Percentiles rank a stretch among this genome's conserved stretches.
Evolutionary conservation across 768 basidiomycete species (phyloP).

Genomic region (Russula foetens): DNA sequence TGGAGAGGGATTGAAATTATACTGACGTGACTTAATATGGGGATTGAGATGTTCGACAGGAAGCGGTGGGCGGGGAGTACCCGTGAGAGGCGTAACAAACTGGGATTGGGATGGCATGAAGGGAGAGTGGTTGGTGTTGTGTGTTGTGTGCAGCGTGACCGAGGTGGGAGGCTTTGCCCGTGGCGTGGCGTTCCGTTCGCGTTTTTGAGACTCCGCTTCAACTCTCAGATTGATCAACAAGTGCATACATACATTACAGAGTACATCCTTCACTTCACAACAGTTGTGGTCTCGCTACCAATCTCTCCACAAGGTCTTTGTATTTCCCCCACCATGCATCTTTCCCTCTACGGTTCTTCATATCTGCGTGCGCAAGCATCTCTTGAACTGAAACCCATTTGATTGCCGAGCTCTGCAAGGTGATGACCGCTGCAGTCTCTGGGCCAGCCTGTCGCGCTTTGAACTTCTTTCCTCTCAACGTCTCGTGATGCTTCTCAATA

Average conservation of each 20-base stretch:
- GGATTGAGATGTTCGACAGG: slow-evolving; percentile 22
- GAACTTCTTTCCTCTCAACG: slow-evolving; percentile 40
- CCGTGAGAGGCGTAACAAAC: slow-evolving; percentile 10
- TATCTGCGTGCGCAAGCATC: slow-evolving; percentile 82
- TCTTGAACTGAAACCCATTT: slow-evolving; percentile 79
- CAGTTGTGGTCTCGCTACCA: slow-evolving; percentile 60
- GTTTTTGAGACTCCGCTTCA: slow-evolving; percentile 12
- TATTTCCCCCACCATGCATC: slow-evolving; percentile 68
- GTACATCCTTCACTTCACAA: too few relatives aligned
- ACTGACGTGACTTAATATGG: slow-evolving; percentile 26
- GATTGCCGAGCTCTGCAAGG: slow-evolving; percentile 75
- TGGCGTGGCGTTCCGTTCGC: slow-evolving; percentile 3
- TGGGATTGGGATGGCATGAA: slow-evolving; percentile 18
- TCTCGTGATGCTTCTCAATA: slow-evolving; percentile 72
- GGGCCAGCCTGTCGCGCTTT: slow-evolving; percentile 47
- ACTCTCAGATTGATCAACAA: neutral
- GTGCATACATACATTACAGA: too few relatives aligned
- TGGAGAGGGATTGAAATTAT: neutral
- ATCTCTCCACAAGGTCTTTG: slow-evolving; percentile 62
- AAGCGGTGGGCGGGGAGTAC: slow-evolving; percentile 18
- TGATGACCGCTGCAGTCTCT: slow-evolving; percentile 83
- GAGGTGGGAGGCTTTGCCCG: neutral
- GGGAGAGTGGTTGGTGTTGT: neutral
- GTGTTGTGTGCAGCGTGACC: neutral
- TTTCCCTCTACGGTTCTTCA: slow-evolving; percentile 80